A percentile compares a stretch with the other conserved stretches of the same genome.
phyloP scores from a whole-genome alignment of 169 alveolate species.

The Perkinsus chesapeaki region DNA sequence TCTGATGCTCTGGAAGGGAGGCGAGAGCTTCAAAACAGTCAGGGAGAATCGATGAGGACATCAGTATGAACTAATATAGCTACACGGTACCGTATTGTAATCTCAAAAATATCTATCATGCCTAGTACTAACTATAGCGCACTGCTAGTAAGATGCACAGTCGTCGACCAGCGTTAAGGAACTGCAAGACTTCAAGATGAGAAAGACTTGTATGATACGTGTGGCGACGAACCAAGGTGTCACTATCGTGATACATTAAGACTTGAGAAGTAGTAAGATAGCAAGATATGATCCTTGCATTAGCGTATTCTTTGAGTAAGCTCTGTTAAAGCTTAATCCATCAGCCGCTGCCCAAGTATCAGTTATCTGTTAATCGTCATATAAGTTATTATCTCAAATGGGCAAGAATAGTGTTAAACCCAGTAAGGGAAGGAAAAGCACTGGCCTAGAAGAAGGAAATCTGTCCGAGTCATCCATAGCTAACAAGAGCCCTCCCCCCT shows the following conservation, averaged over 20 bases:
- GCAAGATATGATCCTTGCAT: background rate
- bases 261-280: background rate
- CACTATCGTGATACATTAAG: background rate
- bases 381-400: background rate
- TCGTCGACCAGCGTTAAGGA: background rate
- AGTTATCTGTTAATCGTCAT: background rate
- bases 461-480: background rate
- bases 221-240: background rate
- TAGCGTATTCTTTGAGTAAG: background rate
- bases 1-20: background rate
- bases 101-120: background rate
- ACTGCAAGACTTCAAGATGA: background rate
- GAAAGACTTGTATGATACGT: no score
- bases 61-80: background rate
- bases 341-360: background rate
- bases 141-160: background rate
- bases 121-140: background rate
- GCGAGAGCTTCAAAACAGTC: constrained; percentile 1
- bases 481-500: background rate
- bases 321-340: background rate
- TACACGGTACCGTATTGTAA: background rate
- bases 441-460: background rate
- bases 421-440: background rate
- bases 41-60: background rate
- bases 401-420: background rate